Percentiles rank a stretch among this genome's conserved stretches.
Evolutionary conservation across 352 stramenopile species (phyloP).

Genomic region (Globisporangium solare): DNA sequence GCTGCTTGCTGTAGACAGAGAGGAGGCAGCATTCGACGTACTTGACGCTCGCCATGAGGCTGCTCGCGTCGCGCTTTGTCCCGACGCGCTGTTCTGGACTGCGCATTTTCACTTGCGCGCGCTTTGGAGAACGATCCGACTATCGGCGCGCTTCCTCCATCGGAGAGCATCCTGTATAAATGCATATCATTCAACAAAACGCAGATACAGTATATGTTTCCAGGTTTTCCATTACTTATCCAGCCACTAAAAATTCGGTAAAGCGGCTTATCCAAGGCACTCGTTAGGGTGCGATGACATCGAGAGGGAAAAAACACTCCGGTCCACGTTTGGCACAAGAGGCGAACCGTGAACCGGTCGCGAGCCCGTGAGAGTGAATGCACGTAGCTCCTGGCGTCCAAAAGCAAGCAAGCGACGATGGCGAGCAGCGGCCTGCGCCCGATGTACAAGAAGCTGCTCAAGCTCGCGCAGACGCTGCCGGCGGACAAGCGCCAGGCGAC

Average conservation of each 20-base stretch:
- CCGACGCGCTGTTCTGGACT: constrained; percentile 11
- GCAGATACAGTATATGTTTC: background rate
- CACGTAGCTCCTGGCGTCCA: too few species aligned
- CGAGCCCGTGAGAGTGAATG: too few species aligned
- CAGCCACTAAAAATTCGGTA: too few species aligned
- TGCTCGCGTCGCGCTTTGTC: constrained; percentile 21
- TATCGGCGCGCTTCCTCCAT: too few species aligned
- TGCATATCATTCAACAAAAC: background rate
- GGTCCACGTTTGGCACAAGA: too few species aligned
- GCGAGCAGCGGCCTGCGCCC: constrained; percentile 42
- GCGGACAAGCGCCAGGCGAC: constrained; percentile 58
- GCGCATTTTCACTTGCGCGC: background rate
- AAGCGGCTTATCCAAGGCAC: too few species aligned
- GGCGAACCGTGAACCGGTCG: too few species aligned
- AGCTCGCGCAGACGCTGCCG: constrained; percentile 68
- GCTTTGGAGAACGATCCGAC: background rate
- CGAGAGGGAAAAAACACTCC: too few species aligned
- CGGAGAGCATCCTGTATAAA: too few species aligned
- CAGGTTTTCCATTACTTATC: too few species aligned
- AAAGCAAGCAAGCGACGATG: too few species aligned
- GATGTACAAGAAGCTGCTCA: constrained; percentile 85
- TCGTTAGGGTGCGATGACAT: too few species aligned
- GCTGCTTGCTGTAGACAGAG: background rate
- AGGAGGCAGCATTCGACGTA: constrained; percentile 19
- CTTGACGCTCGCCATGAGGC: constrained; percentile 49